Percentiles rank a stretch among this genome's conserved stretches.
Evolutionary conservation across 805 yeast species (phyloP).

Genomic region (Geotrichum ghanense): DNA sequence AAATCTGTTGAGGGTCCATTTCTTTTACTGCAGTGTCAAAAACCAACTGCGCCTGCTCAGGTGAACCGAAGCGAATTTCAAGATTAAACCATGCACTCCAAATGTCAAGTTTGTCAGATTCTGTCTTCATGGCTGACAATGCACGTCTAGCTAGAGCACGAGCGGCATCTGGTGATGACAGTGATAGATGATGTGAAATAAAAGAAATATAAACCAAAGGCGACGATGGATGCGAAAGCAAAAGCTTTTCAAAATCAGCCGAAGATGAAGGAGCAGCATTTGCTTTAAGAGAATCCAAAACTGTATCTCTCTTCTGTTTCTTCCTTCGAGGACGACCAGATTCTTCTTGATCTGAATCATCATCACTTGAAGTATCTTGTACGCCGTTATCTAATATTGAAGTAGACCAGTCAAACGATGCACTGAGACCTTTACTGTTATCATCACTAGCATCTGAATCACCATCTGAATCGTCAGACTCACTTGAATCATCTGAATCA

Average conservation of each 20-base stretch:
- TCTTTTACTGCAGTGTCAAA: conserved; percentile 81
- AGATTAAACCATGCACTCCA: conserved; percentile 93
- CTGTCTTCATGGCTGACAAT: conserved; percentile 84
- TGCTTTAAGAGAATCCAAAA: conserved; percentile 71
- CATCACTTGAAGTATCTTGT: conserved; percentile 20
- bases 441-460: conserved; percentile 25
- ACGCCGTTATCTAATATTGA: conserved; percentile 73
- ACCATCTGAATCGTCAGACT: conserved; percentile 22
- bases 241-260: conserved; percentile 81
- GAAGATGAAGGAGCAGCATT: conserved; percentile 79
- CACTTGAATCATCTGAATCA: conserved; percentile 19
- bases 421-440: conserved; percentile 48
- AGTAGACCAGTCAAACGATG: conserved; percentile 95
- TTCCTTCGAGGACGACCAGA: conserved; percentile 35
- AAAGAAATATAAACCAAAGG: conserved; percentile 95
- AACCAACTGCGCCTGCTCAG: conserved; percentile 65
- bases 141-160: conserved; percentile 91
- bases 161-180: conserved; percentile 89
- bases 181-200: conserved; percentile 94
- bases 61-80: conserved; percentile 87
- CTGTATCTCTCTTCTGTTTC: conserved; percentile 32
- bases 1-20: conserved; percentile 81
- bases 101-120: conserved; percentile 81
- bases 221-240: conserved; percentile 87
- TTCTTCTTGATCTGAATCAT: conserved; percentile 45